Evolutionary conservation across 371 early-diverging fungal species (phyloP).

Genomic region (Syncephalastrum racemosum): DNA sequence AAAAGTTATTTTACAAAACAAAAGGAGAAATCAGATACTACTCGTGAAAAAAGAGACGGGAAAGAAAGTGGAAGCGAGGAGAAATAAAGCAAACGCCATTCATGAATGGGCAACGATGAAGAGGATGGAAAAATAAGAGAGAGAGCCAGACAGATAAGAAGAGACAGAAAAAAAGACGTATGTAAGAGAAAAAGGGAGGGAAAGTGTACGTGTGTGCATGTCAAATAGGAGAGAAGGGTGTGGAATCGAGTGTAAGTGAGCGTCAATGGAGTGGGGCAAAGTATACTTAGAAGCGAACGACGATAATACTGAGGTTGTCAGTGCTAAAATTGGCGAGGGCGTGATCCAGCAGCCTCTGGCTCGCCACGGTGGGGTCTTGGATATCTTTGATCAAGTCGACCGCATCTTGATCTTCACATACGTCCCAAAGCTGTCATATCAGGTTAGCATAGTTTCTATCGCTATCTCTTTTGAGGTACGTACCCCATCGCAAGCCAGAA

Average conservation of each 20-base stretch:
- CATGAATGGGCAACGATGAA: too few species aligned
- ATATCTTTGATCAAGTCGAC: conserved; percentile 83
- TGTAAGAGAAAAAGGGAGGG: too few species aligned
- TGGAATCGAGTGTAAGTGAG: too few species aligned
- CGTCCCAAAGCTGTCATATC: conserved; percentile 88
- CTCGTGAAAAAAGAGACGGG: too few species aligned
- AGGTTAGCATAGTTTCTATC: not conserved
- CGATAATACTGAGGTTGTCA: conserved; percentile 93
- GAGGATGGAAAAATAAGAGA: too few species aligned
- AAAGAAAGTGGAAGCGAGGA: too few species aligned
- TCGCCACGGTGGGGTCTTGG: conserved; percentile 78
- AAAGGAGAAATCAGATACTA: not conserved
- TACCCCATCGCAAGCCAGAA: conserved; percentile 98
- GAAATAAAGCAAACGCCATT: too few species aligned
- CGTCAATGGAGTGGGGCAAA: too few species aligned
- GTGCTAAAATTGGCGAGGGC: conserved; percentile 91
- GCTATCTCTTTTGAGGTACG: conserved; percentile 19
- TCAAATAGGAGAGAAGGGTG: too few species aligned
- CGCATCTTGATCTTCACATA: conserved; percentile 95
- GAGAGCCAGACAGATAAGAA: too few species aligned
- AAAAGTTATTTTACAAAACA: conserved; percentile 6
- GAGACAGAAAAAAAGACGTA: too few species aligned
- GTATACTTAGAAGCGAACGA: conserved; percentile 38
- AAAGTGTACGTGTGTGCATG: too few species aligned
- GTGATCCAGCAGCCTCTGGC: conserved; percentile 79